phyloP scores from a whole-genome alignment of 2,329 filamentous ascomycete species.

The Uncinocarpus reesii region DNA sequence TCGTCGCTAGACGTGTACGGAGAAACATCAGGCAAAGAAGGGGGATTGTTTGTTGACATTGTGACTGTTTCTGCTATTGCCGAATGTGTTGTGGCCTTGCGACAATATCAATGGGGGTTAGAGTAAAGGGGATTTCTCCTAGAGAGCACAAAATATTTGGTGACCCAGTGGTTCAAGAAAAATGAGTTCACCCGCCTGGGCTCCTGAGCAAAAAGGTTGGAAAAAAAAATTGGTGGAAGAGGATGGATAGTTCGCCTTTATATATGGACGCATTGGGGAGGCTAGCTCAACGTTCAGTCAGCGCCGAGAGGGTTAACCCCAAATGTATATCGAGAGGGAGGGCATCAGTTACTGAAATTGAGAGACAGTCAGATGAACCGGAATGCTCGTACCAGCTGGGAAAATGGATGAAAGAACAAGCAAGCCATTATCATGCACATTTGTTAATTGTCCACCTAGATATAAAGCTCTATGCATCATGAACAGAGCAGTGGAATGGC shows the following conservation, averaged over 20 bases:
- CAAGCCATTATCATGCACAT: not conserved
- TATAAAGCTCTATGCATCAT: not conserved
- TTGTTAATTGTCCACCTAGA: not conserved
- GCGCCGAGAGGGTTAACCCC: not conserved
- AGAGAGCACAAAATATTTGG: not conserved
- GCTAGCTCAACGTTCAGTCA: not conserved
- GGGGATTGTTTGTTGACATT: constrained; percentile 2
- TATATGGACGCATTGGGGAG: not conserved
- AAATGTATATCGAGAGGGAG: not conserved
- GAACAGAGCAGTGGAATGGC: no score
- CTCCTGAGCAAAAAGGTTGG: not conserved
- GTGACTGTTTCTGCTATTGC: not conserved
- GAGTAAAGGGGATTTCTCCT: not conserved
- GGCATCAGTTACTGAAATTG: no score
- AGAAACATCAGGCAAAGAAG: not conserved
- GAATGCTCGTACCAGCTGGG: not conserved
- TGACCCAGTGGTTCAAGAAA: not conserved
- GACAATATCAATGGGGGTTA: not conserved
- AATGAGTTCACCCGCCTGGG: not conserved
- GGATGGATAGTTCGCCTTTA: not conserved
- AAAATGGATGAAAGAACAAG: not conserved
- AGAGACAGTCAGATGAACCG: no score
- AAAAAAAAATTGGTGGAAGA: not conserved
- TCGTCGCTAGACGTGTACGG: no score
- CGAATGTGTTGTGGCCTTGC: not conserved